A percentile compares a stretch with the other conserved stretches of the same genome.
Conservation (phyloP, 164 flowering plant species). For the Cinnamomum micranthum region DNA sequence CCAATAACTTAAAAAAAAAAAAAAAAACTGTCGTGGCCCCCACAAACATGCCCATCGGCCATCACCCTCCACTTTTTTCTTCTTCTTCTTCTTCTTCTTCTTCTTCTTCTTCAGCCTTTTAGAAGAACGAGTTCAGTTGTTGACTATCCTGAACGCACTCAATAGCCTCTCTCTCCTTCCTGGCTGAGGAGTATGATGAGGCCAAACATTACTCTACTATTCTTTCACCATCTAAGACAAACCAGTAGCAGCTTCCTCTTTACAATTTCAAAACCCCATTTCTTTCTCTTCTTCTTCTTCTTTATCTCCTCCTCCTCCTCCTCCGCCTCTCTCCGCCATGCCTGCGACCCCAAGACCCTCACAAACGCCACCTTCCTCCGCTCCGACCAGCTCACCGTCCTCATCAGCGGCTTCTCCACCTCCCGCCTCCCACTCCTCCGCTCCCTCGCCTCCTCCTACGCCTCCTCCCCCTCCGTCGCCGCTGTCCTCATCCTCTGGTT, state of each 20-base stretch:
- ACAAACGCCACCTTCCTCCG: constrained; percentile 32
- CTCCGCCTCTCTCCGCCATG: not conserved
- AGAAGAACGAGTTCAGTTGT: too few species aligned
- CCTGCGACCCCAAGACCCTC: constrained; percentile 18
- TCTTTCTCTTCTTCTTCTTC: not conserved
- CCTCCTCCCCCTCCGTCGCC: constrained; percentile 51
- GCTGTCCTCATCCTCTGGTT: constrained; percentile 79
- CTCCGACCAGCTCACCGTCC: constrained; percentile 65
- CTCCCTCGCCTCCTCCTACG: constrained; percentile 56
- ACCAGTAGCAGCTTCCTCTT: not conserved
- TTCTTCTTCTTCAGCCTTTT: too few species aligned
- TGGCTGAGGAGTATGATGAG: not conserved
- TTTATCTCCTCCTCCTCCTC: not conserved
- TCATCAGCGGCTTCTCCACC: constrained; percentile 87
- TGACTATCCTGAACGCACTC: too few species aligned
- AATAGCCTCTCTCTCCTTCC: too few species aligned
- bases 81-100: too few species aligned
- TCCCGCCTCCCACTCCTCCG: constrained; percentile 72
- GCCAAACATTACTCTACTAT: not conserved
- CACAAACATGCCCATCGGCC: too few species aligned
- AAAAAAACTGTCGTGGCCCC: too few species aligned
- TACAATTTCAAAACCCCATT: not conserved
- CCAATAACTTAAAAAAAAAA: too few species aligned
- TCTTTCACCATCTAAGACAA: not conserved
- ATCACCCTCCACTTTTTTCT: too few species aligned